Percentiles rank a stretch among this genome's conserved stretches.
Conservation (phyloP, 106 monocot genomes). For the Acorus gramineus region DNA sequence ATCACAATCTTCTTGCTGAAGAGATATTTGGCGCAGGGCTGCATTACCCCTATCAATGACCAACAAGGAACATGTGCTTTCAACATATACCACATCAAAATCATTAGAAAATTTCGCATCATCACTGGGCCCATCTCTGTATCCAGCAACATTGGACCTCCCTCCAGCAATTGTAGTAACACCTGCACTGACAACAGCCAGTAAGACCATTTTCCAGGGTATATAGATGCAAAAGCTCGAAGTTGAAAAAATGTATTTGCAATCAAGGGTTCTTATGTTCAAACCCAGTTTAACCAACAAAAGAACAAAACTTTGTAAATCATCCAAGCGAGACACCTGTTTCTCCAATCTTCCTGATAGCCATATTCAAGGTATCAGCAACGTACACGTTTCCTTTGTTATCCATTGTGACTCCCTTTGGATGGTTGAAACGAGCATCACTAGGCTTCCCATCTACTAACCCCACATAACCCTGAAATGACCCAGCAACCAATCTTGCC, state of each 20-base stretch:
- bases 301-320: background rate
- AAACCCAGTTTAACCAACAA: background rate
- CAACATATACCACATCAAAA: slow-evolving; percentile 81
- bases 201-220: too few relatives aligned
- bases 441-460: slow-evolving; percentile 95
- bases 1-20: slow-evolving; percentile 88
- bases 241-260: too few relatives aligned
- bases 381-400: slow-evolving; percentile 93
- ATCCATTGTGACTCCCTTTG: slow-evolving; percentile 92
- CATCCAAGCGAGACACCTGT: slow-evolving; percentile 30
- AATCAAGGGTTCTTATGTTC: too few relatives aligned
- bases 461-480: slow-evolving; percentile 92
- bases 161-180: slow-evolving; percentile 98
- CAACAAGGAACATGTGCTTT: slow-evolving; percentile 73
- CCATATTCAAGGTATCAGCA: slow-evolving; percentile 80
- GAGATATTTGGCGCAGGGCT: slow-evolving; percentile 82
- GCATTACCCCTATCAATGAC: slow-evolving; percentile 98
- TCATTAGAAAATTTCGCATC: slow-evolving; percentile 94
- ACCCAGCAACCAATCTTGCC: slow-evolving; percentile 88
- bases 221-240: too few relatives aligned
- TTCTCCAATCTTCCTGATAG: slow-evolving; percentile 90
- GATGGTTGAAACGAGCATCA: slow-evolving; percentile 78
- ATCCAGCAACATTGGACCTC: slow-evolving; percentile 84
- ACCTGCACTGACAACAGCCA: slow-evolving; percentile 29
- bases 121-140: slow-evolving; percentile 95